A percentile compares a stretch with the other conserved stretches of the same genome.
Conservation (phyloP, 257 asterid species). For the Verbena officinalis region DNA sequence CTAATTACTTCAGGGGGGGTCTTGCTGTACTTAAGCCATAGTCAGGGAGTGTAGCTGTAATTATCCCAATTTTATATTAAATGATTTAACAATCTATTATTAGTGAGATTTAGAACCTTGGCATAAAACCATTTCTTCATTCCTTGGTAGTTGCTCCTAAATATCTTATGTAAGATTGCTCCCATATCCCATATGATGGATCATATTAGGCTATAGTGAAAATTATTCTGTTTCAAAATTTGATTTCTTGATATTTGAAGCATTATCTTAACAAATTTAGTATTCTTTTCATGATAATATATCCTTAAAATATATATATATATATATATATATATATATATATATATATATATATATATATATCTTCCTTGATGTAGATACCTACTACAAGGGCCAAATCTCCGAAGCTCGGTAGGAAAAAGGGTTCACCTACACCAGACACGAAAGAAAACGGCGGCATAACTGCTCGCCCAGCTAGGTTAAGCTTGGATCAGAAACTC, state of each 20-base stretch:
- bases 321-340: neutral
- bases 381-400: conserved; percentile 89
- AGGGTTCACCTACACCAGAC: conserved; percentile 50
- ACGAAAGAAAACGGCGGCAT: conserved; percentile 49
- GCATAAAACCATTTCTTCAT: neutral
- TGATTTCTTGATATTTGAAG: neutral
- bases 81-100: neutral
- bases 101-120: neutral
- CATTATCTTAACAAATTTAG: neutral
- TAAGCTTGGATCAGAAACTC: conserved; percentile 70
- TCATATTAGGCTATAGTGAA: too few relatives aligned
- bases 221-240: too few relatives aligned
- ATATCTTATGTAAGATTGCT: too few relatives aligned
- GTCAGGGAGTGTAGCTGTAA: too few relatives aligned
- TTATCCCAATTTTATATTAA: too few relatives aligned
- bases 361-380: conserved; percentile 47
- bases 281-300: neutral
- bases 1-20: too few relatives aligned
- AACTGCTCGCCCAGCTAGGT: conserved; percentile 49
- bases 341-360: neutral
- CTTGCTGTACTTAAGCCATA: too few relatives aligned
- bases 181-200: too few relatives aligned
- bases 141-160: neutral
- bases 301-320: neutral
- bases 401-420: conserved; percentile 89